Conservation (phyloP, 2,329 filamentous ascomycete genomes). For the Ceratocystis cacaofunesta region DNA sequence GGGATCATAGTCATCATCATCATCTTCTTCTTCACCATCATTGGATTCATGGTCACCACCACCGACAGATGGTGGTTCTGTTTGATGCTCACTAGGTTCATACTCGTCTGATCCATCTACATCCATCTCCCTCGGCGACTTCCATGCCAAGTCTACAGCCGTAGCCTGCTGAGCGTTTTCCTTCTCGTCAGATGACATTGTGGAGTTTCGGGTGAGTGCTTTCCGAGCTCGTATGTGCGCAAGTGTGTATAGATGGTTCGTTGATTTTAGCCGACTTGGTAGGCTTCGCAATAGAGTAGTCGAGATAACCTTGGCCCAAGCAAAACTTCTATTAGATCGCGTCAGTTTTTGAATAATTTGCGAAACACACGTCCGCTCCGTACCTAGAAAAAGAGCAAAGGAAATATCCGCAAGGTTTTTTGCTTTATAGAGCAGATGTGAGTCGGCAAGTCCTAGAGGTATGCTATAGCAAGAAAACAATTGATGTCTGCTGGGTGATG, state of each 20-base stretch:
- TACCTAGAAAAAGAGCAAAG: background rate
- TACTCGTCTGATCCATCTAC: conserved; percentile 17
- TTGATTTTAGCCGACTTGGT: background rate
- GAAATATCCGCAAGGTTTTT: background rate
- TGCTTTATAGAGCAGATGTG: no score
- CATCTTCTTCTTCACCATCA: conserved; percentile 26
- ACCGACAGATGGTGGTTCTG: conserved; percentile 14
- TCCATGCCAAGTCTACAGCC: conserved; percentile 8
- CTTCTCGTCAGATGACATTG: conserved; percentile 11
- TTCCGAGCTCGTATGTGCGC: background rate
- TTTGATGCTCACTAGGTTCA: conserved; percentile 16
- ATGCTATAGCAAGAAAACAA: background rate
- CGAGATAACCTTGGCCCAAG: background rate
- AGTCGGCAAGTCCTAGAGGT: background rate
- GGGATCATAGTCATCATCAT: conserved; percentile 43
- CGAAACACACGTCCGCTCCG: no score
- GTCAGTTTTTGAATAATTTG: background rate
- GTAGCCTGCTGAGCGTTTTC: conserved; percentile 6
- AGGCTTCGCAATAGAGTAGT: background rate
- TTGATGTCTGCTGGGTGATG: background rate
- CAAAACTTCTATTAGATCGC: background rate
- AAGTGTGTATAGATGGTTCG: background rate
- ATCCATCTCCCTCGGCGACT: conserved; percentile 9
- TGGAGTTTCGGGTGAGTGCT: background rate
- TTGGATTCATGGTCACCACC: conserved; percentile 14